phyloP scores from a whole-genome alignment of 805 yeast species.

The Metschnikowia continentalis region DNA sequence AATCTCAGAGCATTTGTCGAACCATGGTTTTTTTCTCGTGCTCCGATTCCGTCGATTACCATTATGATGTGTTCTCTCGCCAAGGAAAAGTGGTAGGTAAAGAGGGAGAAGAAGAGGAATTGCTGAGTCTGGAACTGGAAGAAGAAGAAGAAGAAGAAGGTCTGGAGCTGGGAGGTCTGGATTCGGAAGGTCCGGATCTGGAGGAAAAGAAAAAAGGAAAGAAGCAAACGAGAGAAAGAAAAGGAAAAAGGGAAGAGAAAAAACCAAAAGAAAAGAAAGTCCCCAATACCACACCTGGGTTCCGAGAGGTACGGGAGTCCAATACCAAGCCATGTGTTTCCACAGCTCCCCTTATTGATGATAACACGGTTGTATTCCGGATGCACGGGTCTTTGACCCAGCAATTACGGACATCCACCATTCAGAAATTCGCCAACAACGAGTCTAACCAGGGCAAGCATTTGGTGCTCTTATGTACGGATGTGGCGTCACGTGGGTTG shows the following conservation, averaged over 20 bases:
- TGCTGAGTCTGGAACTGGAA: no score
- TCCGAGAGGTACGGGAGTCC: constrained; percentile 8
- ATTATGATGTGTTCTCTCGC: constrained; percentile 68
- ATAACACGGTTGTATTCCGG: constrained; percentile 48
- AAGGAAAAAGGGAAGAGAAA: not conserved
- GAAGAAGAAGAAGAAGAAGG: not conserved
- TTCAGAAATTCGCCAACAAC: constrained; percentile 53
- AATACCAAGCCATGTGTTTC: constrained; percentile 33
- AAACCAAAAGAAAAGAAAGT: not conserved
- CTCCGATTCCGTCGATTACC: constrained; percentile 95
- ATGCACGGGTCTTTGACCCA: constrained; percentile 92
- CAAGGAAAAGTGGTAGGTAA: constrained; percentile 42
- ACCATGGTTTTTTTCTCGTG: constrained; percentile 88
- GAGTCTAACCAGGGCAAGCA: constrained; percentile 39
- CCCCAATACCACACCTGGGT: not conserved
- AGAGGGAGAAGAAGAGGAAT: constrained; percentile 17
- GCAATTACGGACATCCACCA: constrained; percentile 73
- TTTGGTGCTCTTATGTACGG: constrained; percentile 84
- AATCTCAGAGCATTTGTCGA: constrained; percentile 39
- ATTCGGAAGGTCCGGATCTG: no score
- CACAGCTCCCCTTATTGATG: constrained; percentile 51
- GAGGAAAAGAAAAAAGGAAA: not conserved
- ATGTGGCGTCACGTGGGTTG: constrained; percentile 95
- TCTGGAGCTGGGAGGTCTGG: no score
- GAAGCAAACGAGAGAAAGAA: not conserved